A percentile compares a stretch with the other conserved stretches of the same genome.
Conservation (phyloP, 2,329 filamentous ascomycete genomes). For the Epichloe baconii region DNA sequence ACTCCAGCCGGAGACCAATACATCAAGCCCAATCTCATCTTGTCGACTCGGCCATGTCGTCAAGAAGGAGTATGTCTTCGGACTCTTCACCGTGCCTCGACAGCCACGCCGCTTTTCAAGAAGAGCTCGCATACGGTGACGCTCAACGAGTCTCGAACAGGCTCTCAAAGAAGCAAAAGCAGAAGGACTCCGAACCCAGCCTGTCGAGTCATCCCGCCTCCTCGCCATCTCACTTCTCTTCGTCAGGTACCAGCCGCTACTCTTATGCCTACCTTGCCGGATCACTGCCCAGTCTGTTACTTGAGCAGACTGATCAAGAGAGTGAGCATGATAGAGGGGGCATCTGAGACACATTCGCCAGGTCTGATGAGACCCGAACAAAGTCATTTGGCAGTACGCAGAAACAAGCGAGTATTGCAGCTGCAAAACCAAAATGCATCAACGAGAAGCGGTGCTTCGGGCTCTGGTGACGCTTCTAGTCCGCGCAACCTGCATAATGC, state of each 20-base stretch:
- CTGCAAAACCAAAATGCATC: not conserved
- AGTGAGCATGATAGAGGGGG: not conserved
- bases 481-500: not conserved
- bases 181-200: not conserved
- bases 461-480: not conserved
- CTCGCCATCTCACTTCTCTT: not conserved
- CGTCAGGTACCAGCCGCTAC: not conserved
- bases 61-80: not conserved
- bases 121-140: not conserved
- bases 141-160: not conserved
- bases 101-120: not conserved
- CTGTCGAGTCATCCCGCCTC: not conserved
- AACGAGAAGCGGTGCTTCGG: not conserved
- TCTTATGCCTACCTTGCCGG: conserved; percentile 3
- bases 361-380: not conserved
- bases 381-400: not conserved
- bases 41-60: not conserved
- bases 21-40: not conserved
- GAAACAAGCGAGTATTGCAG: not conserved
- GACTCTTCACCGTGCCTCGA: not conserved
- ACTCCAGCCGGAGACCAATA: not conserved
- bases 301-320: not conserved
- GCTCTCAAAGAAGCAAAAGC: not conserved
- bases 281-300: not conserved
- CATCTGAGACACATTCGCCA: not conserved